Conservation (phyloP, 192 early-diverging fungal genomes). For the Entomortierella beljakovae region DNA sequence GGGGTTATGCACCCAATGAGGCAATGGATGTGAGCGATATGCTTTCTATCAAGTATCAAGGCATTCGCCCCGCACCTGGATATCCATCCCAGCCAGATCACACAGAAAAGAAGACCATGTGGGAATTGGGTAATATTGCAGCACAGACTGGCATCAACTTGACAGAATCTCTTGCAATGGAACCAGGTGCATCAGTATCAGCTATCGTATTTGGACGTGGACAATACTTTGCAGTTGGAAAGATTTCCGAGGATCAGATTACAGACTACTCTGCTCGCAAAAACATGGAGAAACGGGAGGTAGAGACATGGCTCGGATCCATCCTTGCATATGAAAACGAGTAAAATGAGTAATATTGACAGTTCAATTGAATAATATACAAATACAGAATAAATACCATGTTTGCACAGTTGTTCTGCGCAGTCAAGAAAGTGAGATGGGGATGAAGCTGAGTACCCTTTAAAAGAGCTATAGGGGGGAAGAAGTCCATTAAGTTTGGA, state of each 20-base stretch:
- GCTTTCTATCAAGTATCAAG: constrained; percentile 93
- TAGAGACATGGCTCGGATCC: constrained; percentile 56
- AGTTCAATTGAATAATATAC: background rate
- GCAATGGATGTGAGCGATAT: constrained; percentile 80
- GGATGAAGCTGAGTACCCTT: no score
- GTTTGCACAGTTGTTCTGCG: no score
- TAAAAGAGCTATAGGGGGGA: no score
- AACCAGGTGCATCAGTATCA: constrained; percentile 90
- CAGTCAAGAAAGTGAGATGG: no score
- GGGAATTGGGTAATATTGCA: constrained; percentile 85
- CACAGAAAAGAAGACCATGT: constrained; percentile 94
- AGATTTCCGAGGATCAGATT: constrained; percentile 93
- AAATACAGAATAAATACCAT: background rate
- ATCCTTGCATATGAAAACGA: constrained; percentile 55
- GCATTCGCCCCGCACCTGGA: constrained; percentile 95
- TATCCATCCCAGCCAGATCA: constrained; percentile 98
- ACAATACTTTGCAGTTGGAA: constrained; percentile 96
- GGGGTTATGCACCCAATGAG: constrained; percentile 91
- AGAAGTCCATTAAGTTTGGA: no score
- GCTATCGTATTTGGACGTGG: constrained; percentile 64
- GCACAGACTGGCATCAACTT: constrained; percentile 86
- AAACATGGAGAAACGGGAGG: constrained; percentile 44
- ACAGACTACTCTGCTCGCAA: constrained; percentile 52
- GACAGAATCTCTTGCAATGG: constrained; percentile 96
- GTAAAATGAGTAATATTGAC: background rate